These are phyloP conservation scores for Dentiscutata heterogama DNA, from an alignment of 371 early-diverging fungal genomes.

Conservation along the genomic window DNA sequence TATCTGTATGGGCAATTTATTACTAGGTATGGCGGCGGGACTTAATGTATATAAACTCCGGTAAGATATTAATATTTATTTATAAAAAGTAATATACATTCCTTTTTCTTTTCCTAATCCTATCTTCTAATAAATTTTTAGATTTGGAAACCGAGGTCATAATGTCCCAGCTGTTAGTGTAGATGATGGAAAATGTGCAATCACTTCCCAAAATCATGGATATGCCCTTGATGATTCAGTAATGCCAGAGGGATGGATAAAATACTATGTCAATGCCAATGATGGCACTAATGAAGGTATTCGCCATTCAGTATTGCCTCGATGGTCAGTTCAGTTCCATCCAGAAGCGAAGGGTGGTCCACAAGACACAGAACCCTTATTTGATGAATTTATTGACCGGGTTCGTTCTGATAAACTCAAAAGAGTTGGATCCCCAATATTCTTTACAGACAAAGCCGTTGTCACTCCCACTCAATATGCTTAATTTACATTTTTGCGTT, in stretches of 20 bases:
- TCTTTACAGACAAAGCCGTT: slow-evolving; percentile 16
- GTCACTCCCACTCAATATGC: not conserved
- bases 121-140: too few relatives aligned
- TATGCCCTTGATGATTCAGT: slow-evolving; percentile 83
- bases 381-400: slow-evolving; percentile 73
- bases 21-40: slow-evolving; percentile 93
- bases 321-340: slow-evolving; percentile 94
- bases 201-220: slow-evolving; percentile 97
- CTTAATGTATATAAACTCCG: slow-evolving; percentile 87
- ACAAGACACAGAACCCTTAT: slow-evolving; percentile 88
- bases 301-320: slow-evolving; percentile 76
- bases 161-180: slow-evolving; percentile 93
- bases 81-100: too few relatives aligned
- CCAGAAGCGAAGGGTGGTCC: slow-evolving; percentile 98
- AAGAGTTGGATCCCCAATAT: slow-evolving; percentile 32
- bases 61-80: too few relatives aligned
- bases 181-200: slow-evolving; percentile 78
- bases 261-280: slow-evolving; percentile 93
- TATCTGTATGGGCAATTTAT: slow-evolving; percentile 96
- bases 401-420: slow-evolving; percentile 60
- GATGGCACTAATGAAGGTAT: slow-evolving; percentile 97
- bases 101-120: not conserved
- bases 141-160: slow-evolving; percentile 96
- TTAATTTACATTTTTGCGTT: too few relatives aligned
- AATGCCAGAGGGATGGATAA: slow-evolving; percentile 78